Evolutionary conservation across 768 basidiomycete species (phyloP), one percentile per base, ranked within the genome.

Genomic region (Phlegmacium glaucopus): DNA sequence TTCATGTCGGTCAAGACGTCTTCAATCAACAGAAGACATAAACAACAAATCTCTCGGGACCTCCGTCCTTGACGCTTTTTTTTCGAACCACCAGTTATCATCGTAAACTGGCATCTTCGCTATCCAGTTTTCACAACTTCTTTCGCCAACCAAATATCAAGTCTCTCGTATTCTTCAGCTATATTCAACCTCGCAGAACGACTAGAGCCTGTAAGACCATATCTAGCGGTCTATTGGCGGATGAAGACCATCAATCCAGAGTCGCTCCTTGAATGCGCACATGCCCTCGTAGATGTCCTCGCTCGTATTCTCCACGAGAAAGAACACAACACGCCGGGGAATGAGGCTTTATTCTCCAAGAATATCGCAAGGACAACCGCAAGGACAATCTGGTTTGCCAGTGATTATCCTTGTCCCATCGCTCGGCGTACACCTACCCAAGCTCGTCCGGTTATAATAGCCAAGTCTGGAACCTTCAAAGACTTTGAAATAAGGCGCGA

Each of bases 191-290:
- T 82, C 8, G 77, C 76, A 0, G 52, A 57, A 7, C 55, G 52
- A 27, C 57, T 82, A 38, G 57, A 63, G 0, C 65, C 69, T 15
- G 46, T 67, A 0, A 54, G 54, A 1, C 69, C 75, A 0, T 82
- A 76, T 58, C 55, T 76, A 3, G 74, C 70, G 0, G 71, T 85
- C 7, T 77, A 82, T 53, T 85, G 79, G 81, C 65, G 76, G 16
- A 78, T 78, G 70, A 79, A 82, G 51, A 75, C 69, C 12, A 64
- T 82, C 44, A 58, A 72, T 1, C 57, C 68, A 1, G 61, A 64
- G 15, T 56, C 67, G 30, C 65, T 83, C 6, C 60, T 66, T 0
- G 69, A 71, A 32, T 84, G 82, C 54, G 78, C 78, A 0, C 63
- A 70, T 39, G 71, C 72, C 1, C 68, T 85, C 37, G 66, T 83